Evolutionary conservation across 148 eudicot species (phyloP).

Genomic region (Nyssa sinensis): DNA sequence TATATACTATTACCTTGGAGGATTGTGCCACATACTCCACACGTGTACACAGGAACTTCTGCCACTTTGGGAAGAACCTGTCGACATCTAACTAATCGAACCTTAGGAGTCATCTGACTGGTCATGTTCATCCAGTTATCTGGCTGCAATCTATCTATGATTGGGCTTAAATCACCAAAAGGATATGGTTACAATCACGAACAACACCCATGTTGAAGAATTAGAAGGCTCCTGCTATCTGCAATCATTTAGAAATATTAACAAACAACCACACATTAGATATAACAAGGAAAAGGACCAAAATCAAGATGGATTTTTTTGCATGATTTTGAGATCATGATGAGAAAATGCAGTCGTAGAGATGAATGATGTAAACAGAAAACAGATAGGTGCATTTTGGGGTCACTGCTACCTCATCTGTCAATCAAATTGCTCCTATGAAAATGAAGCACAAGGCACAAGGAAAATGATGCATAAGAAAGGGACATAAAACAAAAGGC

Average conservation of each 20-base stretch:
- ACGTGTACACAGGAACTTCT: slow-evolving; percentile 57
- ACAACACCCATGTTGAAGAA: slow-evolving; percentile 5
- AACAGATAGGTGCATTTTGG: background rate
- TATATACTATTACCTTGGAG: slow-evolving; percentile 67
- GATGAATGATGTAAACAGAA: background rate
- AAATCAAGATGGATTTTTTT: background rate
- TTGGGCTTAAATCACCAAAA: slow-evolving; percentile 5
- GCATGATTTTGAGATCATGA: background rate
- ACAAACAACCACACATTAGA: background rate
- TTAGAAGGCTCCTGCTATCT: slow-evolving; percentile 6
- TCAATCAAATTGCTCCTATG: background rate
- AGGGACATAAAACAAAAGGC: background rate
- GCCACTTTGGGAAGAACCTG: slow-evolving; percentile 61
- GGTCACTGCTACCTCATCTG: background rate
- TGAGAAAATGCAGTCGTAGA: background rate
- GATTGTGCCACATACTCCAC: slow-evolving; percentile 70
- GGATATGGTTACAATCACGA: background rate
- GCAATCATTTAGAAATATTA: background rate
- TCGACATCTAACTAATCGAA: slow-evolving; percentile 65
- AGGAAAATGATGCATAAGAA: background rate
- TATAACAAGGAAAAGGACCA: background rate
- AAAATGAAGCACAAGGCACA: background rate
- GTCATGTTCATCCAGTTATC: slow-evolving; percentile 38
- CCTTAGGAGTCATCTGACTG: slow-evolving; percentile 25
- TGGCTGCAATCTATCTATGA: slow-evolving; percentile 18